These are phyloP conservation scores for Glarea lozoyensis DNA, from an alignment of 495 filamentous ascomycete species.

Conservation along the genomic window DNA sequence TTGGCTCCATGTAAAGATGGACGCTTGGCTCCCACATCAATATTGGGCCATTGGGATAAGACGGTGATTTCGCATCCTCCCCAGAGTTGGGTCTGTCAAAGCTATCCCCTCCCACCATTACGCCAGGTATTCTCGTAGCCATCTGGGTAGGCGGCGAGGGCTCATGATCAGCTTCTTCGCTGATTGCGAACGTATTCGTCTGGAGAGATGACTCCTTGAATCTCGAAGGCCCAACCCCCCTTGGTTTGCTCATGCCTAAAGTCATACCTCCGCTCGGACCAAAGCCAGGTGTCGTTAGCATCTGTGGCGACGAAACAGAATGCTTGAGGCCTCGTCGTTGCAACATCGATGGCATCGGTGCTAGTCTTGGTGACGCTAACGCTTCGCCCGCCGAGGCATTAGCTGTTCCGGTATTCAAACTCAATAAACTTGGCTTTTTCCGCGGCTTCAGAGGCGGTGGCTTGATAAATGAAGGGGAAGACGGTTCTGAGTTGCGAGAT, in stretches of 20 bases:
- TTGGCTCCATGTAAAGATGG: slow-evolving; percentile 86
- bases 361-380: slow-evolving; percentile 16
- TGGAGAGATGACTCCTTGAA: slow-evolving; percentile 22
- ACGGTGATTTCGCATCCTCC: slow-evolving; percentile 76
- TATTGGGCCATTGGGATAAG: slow-evolving; percentile 87
- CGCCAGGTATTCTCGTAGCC: slow-evolving; percentile 40
- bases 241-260: slow-evolving; percentile 39
- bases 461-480: slow-evolving; percentile 75
- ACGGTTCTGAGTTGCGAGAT: slow-evolving; percentile 65
- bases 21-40: slow-evolving; percentile 91
- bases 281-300: slow-evolving; percentile 42
- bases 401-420: slow-evolving; percentile 48
- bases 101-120: slow-evolving; percentile 29
- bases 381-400: slow-evolving; percentile 13
- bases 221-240: slow-evolving; percentile 37
- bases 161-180: slow-evolving; percentile 65
- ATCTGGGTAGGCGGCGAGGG: slow-evolving; percentile 56
- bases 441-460: slow-evolving; percentile 53
- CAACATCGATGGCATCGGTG: slow-evolving; percentile 41
- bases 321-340: slow-evolving; percentile 46
- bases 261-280: slow-evolving; percentile 45
- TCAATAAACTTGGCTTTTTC: slow-evolving; percentile 71
- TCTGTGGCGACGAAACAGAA: slow-evolving; percentile 46
- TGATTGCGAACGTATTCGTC: slow-evolving; percentile 33
- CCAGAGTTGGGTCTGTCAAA: slow-evolving; percentile 40